These are phyloP conservation scores for Gymnopilus junonius DNA, from an alignment of 768 basidiomycete species.

Conservation along the genomic window DNA sequence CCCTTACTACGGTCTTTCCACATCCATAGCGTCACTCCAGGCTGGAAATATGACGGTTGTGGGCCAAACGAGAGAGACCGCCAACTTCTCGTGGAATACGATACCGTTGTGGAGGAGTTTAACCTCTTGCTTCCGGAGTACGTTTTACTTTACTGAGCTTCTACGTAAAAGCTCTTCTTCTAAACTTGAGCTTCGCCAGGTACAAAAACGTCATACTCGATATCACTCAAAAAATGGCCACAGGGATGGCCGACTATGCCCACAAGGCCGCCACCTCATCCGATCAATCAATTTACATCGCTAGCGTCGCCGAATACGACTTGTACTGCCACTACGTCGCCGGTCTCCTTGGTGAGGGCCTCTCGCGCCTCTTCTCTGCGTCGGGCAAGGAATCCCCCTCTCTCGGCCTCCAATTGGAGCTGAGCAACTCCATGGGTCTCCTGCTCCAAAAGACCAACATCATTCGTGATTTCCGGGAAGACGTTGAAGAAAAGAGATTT, in stretches of 20 bases:
- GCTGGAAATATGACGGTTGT: conserved; percentile 84
- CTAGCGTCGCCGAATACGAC: conserved; percentile 86
- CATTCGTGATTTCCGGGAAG: conserved; percentile 93
- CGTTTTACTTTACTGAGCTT: conserved; percentile 23
- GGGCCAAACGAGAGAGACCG: conserved; percentile 91
- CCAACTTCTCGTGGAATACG: conserved; percentile 82
- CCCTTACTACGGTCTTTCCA: conserved; percentile 85
- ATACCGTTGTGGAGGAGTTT: conserved; percentile 81
- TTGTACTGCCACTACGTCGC: conserved; percentile 99
- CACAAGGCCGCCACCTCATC: conserved; percentile 73
- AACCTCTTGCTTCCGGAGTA: conserved; percentile 68
- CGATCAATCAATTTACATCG: conserved; percentile 64
- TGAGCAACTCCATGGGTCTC: conserved; percentile 94
- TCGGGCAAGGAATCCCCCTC: conserved; percentile 80
- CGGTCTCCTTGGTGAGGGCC: conserved; percentile 95
- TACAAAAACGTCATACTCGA: conserved; percentile 83
- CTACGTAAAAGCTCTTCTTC: not conserved
- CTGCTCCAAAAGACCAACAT: conserved; percentile 98
- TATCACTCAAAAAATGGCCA: conserved; percentile 86
- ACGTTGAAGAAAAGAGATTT: conserved; percentile 78
- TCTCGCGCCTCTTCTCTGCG: conserved; percentile 85
- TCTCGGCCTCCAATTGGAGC: conserved; percentile 80
- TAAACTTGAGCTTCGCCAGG: conserved; percentile 45
- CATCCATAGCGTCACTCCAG: conserved; percentile 74
- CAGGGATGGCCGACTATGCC: conserved; percentile 95